These are phyloP conservation scores for Histomonas meleagridis DNA, from an alignment of 208 protist genomes.

Conservation along the genomic window DNA sequence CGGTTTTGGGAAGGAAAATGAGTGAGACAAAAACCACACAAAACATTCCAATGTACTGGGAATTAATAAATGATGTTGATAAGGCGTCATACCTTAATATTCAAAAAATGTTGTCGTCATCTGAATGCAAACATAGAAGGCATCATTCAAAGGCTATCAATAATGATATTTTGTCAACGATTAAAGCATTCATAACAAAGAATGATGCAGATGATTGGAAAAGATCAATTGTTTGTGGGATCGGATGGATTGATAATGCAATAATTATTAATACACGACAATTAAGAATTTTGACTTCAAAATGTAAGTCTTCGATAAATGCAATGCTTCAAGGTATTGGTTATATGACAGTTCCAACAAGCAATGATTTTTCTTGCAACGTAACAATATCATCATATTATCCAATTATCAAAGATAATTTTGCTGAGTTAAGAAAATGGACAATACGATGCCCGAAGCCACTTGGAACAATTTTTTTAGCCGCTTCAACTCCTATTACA, in stretches of 20 bases:
- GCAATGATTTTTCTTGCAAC: neutral
- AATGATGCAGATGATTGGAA: neutral
- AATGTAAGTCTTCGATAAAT: conserved; percentile 32
- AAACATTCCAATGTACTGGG: neutral
- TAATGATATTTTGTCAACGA: neutral
- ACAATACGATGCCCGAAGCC: neutral
- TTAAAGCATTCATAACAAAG: neutral
- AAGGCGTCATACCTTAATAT: neutral
- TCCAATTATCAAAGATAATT: neutral
- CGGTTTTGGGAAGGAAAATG: too few species aligned
- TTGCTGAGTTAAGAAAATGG: neutral
- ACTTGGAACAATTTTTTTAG: too few species aligned
- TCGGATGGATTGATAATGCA: neutral
- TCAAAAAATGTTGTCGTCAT: neutral
- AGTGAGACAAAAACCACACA: too few species aligned
- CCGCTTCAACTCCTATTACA: too few species aligned
- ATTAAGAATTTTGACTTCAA: neutral
- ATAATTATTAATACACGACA: neutral
- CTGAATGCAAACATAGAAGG: neutral
- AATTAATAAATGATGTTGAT: neutral
- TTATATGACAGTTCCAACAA: neutral
- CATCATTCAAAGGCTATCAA: neutral
- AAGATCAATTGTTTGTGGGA: neutral
- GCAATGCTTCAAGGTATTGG: neutral
- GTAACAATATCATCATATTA: neutral